Conservation (phyloP, 352 stramenopile species). For the Globisporangium polare region DNA sequence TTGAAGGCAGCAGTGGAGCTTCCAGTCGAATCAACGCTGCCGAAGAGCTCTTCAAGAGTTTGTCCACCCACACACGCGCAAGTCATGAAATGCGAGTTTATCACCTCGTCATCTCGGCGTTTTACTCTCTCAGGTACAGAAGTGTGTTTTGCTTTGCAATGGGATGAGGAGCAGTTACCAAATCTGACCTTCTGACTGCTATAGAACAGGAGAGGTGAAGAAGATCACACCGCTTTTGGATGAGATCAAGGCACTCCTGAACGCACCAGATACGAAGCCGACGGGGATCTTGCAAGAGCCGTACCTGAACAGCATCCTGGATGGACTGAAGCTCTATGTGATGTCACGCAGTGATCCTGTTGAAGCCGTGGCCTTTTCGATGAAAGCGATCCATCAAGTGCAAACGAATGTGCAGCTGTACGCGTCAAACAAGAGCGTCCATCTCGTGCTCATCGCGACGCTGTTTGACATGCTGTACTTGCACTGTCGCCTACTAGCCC, state of each 20-base stretch:
- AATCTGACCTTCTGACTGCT: neutral
- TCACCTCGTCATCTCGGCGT: conserved; percentile 55
- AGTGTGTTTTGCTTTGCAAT: neutral
- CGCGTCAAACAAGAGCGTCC: conserved; percentile 25
- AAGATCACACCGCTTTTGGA: conserved; percentile 40
- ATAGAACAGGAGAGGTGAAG: conserved; percentile 39
- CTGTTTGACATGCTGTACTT: conserved; percentile 70
- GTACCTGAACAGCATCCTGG: conserved; percentile 54
- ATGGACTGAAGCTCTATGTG: conserved; percentile 38
- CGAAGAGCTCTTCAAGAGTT: conserved; percentile 37
- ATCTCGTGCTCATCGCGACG: conserved; percentile 45
- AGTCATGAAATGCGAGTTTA: conserved; percentile 41
- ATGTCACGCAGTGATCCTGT: conserved; percentile 38
- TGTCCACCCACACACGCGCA: conserved; percentile 19
- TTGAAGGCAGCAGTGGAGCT: conserved; percentile 22
- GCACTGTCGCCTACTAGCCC: conserved; percentile 49
- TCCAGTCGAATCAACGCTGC: conserved; percentile 37
- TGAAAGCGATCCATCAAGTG: conserved; percentile 41
- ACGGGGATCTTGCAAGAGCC: conserved; percentile 21
- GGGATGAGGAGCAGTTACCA: neutral
- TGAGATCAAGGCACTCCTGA: conserved; percentile 27
- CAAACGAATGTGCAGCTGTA: conserved; percentile 51
- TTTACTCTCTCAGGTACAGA: conserved; percentile 48
- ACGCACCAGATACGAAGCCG: conserved; percentile 6
- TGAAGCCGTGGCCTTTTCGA: conserved; percentile 43